phyloP scores from a whole-genome alignment of 2,329 filamentous ascomycete genomes.

The Capronia epimyces region DNA sequence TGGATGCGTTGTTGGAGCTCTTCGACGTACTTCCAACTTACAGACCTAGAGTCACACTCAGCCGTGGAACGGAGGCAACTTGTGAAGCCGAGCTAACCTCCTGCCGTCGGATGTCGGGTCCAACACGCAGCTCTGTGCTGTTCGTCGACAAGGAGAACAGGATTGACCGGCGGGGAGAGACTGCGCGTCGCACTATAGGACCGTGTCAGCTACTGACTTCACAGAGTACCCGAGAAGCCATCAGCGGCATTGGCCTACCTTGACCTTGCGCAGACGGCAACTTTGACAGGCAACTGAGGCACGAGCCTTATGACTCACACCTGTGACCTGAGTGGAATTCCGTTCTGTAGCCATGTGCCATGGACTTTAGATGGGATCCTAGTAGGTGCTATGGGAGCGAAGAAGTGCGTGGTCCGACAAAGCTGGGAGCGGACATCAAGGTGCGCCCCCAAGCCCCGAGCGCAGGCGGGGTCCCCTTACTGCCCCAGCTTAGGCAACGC shows the following conservation, averaged over 20 bases:
- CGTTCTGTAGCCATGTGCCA: not conserved
- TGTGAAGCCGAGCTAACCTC: not conserved
- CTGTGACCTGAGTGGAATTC: not conserved
- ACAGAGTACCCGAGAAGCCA: not conserved
- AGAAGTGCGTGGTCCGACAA: no score
- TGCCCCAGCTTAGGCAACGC: no score
- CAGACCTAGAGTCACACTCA: conserved; percentile 2
- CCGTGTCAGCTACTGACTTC: no score
- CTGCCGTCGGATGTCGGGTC: conserved; percentile 1
- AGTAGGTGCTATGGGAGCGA: no score
- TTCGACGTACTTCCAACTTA: conserved; percentile 3
- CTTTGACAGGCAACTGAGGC: conserved; percentile 1
- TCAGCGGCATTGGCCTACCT: conserved; percentile 1
- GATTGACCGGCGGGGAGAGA: not conserved
- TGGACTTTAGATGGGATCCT: no score
- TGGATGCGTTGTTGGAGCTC: conserved; percentile 1
- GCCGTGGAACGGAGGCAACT: not conserved
- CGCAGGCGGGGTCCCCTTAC: no score
- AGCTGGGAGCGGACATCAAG: no score
- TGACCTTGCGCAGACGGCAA: conserved; percentile 4
- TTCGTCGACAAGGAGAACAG: conserved; percentile 1
- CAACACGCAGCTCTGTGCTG: not conserved
- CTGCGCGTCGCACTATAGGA: conserved; percentile 1
- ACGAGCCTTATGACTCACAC: not conserved
- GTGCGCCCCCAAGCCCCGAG: no score